Conservation (phyloP, 305 asterid species). For the Plantago coronopus region DNA sequence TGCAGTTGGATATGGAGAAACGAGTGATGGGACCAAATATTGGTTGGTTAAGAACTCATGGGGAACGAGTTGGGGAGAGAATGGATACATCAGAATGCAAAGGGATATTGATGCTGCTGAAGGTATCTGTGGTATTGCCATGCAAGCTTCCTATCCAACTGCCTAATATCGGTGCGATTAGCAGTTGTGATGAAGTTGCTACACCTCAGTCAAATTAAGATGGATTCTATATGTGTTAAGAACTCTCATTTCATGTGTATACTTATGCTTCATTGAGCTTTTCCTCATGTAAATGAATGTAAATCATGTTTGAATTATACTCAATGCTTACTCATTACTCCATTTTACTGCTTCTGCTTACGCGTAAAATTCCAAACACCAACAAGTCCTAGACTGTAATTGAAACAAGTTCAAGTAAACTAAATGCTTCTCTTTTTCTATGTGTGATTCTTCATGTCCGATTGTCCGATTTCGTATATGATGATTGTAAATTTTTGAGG, state of each 20-base stretch:
- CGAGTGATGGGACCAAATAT: constrained; percentile 1
- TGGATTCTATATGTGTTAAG: neutral
- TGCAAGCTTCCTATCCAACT: constrained; percentile 3
- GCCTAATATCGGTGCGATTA: neutral
- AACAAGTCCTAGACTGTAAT: no score
- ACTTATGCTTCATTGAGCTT: neutral
- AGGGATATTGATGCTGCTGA: constrained; percentile 5
- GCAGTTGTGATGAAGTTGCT: neutral
- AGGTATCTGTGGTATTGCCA: constrained; percentile 1
- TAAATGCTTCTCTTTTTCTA: no score
- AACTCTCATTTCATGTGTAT: neutral
- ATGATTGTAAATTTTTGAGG: no score
- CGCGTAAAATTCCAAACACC: no score
- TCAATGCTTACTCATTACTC: no score
- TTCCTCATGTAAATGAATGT: neutral
- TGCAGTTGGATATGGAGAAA: constrained; percentile 9
- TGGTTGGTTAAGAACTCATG: constrained; percentile 9
- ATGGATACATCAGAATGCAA: constrained; percentile 4
- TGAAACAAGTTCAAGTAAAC: no score
- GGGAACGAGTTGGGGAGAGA: constrained; percentile 3
- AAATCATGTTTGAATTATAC: no score
- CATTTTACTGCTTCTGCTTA: no score
- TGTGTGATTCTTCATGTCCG: no score
- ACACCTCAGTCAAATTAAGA: neutral
- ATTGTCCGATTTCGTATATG: no score